Evolutionary conservation across 2,329 filamentous ascomycete species (phyloP).

Genomic region (Leptographium procerum): DNA sequence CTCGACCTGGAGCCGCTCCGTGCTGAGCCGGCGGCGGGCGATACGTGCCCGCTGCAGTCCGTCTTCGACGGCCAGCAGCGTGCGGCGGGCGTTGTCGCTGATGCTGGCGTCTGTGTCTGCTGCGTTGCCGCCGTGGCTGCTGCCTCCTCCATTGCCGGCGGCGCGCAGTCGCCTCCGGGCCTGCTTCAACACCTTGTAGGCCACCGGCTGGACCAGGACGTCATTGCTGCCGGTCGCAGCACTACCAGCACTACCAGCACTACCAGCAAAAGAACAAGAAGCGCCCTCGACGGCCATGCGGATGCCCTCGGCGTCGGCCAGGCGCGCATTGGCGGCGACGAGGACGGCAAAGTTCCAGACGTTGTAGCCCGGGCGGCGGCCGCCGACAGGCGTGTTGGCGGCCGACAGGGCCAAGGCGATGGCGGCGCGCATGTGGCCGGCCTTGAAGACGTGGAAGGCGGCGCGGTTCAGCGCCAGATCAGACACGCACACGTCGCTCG

Average conservation of each 20-base stretch:
- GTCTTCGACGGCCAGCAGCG: conserved; percentile 13
- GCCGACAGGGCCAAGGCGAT: conserved; percentile 18
- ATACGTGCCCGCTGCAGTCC: conserved; percentile 13
- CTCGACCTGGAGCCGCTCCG: conserved; percentile 14
- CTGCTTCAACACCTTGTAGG: conserved; percentile 13
- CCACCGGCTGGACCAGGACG: conserved; percentile 12
- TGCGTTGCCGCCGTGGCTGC: neutral
- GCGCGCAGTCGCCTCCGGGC: conserved; percentile 9
- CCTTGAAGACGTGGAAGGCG: conserved; percentile 17
- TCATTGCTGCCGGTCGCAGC: neutral
- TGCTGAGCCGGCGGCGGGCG: conserved; percentile 11
- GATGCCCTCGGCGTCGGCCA: conserved; percentile 17
- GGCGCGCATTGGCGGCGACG: conserved; percentile 13
- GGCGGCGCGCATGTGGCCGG: conserved; percentile 18
- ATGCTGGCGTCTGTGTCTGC: neutral
- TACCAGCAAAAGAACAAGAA: too few relatives aligned
- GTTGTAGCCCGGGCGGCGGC: conserved; percentile 18
- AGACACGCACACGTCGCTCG: conserved; percentile 14
- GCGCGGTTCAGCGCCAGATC: conserved; percentile 19
- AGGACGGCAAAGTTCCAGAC: conserved; percentile 21
- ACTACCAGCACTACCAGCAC: too few relatives aligned
- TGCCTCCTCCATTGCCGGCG: neutral
- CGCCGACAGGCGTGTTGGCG: conserved; percentile 10
- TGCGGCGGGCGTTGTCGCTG: neutral
- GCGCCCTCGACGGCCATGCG: conserved; percentile 13